Conservation (phyloP, 2,329 filamentous ascomycete genomes). For the Alternaria angustiovoidea region DNA sequence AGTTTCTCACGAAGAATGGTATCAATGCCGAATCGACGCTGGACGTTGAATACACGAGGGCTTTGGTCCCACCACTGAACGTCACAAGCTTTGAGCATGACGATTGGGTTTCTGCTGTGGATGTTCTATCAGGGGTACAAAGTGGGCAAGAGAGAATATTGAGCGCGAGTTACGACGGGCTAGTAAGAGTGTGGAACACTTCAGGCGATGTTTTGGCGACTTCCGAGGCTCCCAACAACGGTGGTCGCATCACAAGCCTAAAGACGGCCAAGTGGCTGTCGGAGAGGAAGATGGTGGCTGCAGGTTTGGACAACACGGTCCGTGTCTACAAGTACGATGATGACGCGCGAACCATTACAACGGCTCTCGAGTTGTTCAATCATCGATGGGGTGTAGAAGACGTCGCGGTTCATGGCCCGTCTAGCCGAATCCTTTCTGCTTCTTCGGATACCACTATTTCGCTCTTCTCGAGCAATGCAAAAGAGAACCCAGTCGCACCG, state of each 20-base stretch:
- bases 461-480: slow-evolving; percentile 86
- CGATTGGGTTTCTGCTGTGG: slow-evolving; percentile 92
- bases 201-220: slow-evolving; percentile 86
- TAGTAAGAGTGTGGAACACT: slow-evolving; percentile 85
- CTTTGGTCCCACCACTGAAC: slow-evolving; percentile 86
- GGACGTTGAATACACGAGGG: slow-evolving; percentile 91
- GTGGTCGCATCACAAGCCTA: slow-evolving; percentile 73
- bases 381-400: slow-evolving; percentile 79
- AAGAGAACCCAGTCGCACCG: slow-evolving; percentile 77
- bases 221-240: slow-evolving; percentile 70
- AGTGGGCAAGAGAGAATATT: slow-evolving; percentile 75
- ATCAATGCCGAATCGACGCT: slow-evolving; percentile 89
- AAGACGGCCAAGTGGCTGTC: slow-evolving; percentile 85
- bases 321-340: slow-evolving; percentile 90
- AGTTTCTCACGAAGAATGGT: slow-evolving; percentile 85
- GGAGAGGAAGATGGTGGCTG: slow-evolving; percentile 79
- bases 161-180: slow-evolving; percentile 93
- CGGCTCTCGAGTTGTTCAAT: slow-evolving; percentile 82
- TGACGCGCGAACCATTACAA: slow-evolving; percentile 68
- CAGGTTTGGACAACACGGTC: slow-evolving; percentile 83
- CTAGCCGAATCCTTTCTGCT: slow-evolving; percentile 82
- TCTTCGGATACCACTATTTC: slow-evolving; percentile 84
- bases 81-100: slow-evolving; percentile 95
- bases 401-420: slow-evolving; percentile 75
- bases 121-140: slow-evolving; percentile 73